Conservation (phyloP, 1,139 yeast species). For the Lodderomyces jiufengensis region DNA sequence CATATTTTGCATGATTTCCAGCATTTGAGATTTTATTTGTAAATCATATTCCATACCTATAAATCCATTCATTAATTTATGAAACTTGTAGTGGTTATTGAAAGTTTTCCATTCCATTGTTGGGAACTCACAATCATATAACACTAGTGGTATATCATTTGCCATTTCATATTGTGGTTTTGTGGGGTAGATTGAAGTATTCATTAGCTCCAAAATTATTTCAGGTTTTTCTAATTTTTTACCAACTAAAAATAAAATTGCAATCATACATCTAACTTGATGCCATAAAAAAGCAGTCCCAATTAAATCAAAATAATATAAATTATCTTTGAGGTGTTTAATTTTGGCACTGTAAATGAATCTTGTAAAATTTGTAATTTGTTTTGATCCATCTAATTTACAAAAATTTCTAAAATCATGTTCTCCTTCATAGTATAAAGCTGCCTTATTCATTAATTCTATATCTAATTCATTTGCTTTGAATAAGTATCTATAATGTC, state of each 20-base stretch:
- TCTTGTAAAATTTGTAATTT: slow-evolving; percentile 71
- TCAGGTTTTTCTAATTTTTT: slow-evolving; percentile 65
- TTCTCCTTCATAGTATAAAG: slow-evolving; percentile 59
- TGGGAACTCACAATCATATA: slow-evolving; percentile 81
- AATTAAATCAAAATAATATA: slow-evolving; percentile 67
- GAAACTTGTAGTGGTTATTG: slow-evolving; percentile 11
- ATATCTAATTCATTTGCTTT: slow-evolving; percentile 52
- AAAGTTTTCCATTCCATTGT: slow-evolving; percentile 61
- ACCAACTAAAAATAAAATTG: slow-evolving; percentile 74
- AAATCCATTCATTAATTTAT: slow-evolving; percentile 28
- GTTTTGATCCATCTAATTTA: slow-evolving; percentile 91
- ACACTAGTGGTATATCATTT: slow-evolving; percentile 80
- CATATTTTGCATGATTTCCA: slow-evolving; percentile 25
- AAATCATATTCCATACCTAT: slow-evolving; percentile 31
- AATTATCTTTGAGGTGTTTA: slow-evolving; percentile 34
- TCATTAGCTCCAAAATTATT: slow-evolving; percentile 56
- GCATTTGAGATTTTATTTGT: slow-evolving; percentile 34
- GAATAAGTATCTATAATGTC: slow-evolving; percentile 87
- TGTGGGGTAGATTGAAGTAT: slow-evolving; percentile 55
- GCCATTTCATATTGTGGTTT: slow-evolving; percentile 90
- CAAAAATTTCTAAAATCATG: slow-evolving; percentile 95
- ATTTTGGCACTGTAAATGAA: slow-evolving; percentile 54
- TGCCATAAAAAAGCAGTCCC: slow-evolving; percentile 98
- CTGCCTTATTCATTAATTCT: slow-evolving; percentile 67
- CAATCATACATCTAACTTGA: slow-evolving; percentile 95